Conservation (phyloP, 2,329 filamentous ascomycete species). For the Colletotrichum nymphaeae region DNA sequence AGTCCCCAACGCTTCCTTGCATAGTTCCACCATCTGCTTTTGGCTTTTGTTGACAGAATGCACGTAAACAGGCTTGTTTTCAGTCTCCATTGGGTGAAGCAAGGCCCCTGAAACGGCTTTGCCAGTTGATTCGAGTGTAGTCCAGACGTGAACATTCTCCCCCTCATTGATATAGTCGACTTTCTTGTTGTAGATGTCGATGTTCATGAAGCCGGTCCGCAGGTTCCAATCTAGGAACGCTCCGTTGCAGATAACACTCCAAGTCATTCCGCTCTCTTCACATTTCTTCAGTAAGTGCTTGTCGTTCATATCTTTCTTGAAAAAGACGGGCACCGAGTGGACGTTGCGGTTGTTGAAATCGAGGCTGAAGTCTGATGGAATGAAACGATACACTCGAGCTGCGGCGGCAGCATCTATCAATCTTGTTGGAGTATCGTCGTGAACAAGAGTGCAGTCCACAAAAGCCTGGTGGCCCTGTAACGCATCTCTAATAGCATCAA, state of each 20-base stretch:
- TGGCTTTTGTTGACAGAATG: conserved; percentile 39
- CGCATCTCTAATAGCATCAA: conserved; percentile 59
- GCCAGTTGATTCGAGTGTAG: conserved; percentile 41
- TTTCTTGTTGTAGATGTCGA: conserved; percentile 39
- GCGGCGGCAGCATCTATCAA: conserved; percentile 66
- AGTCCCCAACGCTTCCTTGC: conserved; percentile 35
- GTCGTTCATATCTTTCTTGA: conserved; percentile 34
- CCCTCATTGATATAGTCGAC: conserved; percentile 40
- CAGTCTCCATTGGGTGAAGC: conserved; percentile 40
- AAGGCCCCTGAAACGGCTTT: conserved; percentile 41
- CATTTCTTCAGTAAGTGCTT: conserved; percentile 14
- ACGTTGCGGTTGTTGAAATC: conserved; percentile 43
- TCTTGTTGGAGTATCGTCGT: conserved; percentile 54
- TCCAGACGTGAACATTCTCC: conserved; percentile 37
- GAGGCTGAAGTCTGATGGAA: conserved; percentile 68
- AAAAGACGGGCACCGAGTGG: conserved; percentile 36
- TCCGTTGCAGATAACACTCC: conserved; percentile 43
- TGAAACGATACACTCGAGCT: conserved; percentile 70
- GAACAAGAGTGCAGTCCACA: conserved; percentile 48
- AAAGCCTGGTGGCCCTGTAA: conserved; percentile 69
- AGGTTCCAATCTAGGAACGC: conserved; percentile 44
- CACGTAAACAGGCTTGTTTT: conserved; percentile 41
- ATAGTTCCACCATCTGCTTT: conserved; percentile 37
- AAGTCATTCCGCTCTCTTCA: conserved; percentile 37
- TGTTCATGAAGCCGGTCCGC: conserved; percentile 37